Conservation (phyloP, 495 filamentous ascomycete species). For the Clohesyomyces aquaticus region DNA sequence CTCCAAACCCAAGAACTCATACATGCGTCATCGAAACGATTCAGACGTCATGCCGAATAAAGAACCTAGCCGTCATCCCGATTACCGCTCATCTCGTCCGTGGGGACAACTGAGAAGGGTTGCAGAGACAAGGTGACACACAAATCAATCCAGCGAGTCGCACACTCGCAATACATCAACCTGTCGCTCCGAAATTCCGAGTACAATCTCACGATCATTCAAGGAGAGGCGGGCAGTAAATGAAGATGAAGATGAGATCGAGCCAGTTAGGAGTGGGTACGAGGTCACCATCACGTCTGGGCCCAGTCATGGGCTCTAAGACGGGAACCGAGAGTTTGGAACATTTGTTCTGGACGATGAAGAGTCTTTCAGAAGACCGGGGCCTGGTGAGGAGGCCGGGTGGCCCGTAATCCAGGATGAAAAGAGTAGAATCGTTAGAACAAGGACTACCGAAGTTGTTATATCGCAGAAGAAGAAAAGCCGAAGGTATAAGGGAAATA, state of each 20-base stretch:
- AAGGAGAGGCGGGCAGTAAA: background rate
- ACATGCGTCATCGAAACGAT: too few species aligned
- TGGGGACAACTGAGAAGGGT: too few species aligned
- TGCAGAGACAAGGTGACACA: too few species aligned
- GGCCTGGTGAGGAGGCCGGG: background rate
- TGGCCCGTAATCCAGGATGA: background rate
- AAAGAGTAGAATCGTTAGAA: background rate
- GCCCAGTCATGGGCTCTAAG: background rate
- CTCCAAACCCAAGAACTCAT: background rate
- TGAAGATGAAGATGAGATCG: background rate
- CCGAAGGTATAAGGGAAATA: too few species aligned
- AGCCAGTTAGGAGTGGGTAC: background rate
- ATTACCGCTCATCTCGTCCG: too few species aligned
- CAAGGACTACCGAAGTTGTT: background rate
- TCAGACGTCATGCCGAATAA: too few species aligned
- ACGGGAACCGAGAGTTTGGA: background rate
- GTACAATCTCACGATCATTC: background rate
- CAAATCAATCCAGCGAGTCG: too few species aligned
- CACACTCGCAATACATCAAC: too few species aligned
- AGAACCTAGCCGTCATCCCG: too few species aligned
- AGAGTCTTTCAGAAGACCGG: background rate
- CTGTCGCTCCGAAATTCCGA: background rate
- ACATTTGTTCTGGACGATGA: background rate
- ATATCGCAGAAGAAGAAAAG: background rate
- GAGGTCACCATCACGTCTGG: conserved; percentile 8